Conservation (phyloP, 2,329 filamentous ascomycete species). For the Talaromyces verruculosus region DNA sequence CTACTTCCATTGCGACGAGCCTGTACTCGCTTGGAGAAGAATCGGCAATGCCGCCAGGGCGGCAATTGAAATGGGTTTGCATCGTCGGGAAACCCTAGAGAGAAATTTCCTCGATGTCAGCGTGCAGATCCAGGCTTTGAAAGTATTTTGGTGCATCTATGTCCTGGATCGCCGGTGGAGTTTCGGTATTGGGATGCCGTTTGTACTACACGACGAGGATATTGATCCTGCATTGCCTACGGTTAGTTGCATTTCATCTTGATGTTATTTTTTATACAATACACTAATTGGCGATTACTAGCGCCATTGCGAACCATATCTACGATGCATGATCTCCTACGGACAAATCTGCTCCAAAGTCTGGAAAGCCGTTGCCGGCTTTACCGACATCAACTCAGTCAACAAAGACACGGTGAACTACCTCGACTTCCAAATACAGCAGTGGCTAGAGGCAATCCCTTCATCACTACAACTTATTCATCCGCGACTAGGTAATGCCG, state of each 20-base stretch:
- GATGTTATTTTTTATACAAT: too few species aligned
- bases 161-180: constrained; percentile 17
- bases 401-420: constrained; percentile 3
- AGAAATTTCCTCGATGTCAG: background rate
- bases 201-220: constrained; percentile 6
- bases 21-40: constrained; percentile 7
- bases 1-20: constrained; percentile 11
- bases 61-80: constrained; percentile 68
- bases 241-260: background rate
- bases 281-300: background rate
- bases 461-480: background rate
- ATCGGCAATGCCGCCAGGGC: constrained; percentile 47
- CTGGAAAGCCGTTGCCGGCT: background rate
- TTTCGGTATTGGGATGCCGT: constrained; percentile 12
- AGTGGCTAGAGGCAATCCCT: constrained; percentile 3
- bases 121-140: background rate
- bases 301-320: background rate
- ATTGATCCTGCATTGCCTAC: constrained; percentile 2
- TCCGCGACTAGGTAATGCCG: background rate
- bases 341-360: constrained; percentile 6
- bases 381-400: background rate
- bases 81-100: background rate
- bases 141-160: constrained; percentile 19
- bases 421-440: constrained; percentile 9
- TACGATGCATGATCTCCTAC: constrained; percentile 10